Conservation (phyloP, 1,284 basidiomycete species). For the Malassezia globosa region DNA sequence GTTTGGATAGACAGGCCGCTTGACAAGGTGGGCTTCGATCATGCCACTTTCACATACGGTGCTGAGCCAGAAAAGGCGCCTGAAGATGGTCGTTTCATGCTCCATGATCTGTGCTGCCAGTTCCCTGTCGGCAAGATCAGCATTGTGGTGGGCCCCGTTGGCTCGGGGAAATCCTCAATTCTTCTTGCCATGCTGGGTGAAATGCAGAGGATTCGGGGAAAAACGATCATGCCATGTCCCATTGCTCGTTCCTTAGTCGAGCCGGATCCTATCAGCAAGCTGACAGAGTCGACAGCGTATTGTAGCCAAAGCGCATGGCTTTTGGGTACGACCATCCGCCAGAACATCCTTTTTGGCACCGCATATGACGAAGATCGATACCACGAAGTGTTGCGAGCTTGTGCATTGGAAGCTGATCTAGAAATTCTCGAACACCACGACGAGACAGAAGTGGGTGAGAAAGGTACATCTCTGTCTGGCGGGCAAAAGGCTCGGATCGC, state of each 20-base stretch:
- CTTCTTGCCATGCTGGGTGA: conserved; percentile 57
- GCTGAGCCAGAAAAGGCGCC: conserved; percentile 15
- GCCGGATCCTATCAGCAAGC: conserved; percentile 52
- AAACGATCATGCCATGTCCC: conserved; percentile 52
- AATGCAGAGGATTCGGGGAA: conserved; percentile 50
- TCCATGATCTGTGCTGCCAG: conserved; percentile 53
- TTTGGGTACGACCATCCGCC: conserved; percentile 81
- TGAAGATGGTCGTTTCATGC: conserved; percentile 45
- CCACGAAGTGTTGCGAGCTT: conserved; percentile 65
- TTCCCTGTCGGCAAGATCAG: conserved; percentile 57
- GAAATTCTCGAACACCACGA: conserved; percentile 88
- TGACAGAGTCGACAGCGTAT: conserved; percentile 69
- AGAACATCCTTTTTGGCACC: conserved; percentile 82
- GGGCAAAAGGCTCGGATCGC: conserved; percentile 76
- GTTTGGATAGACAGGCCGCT: background rate
- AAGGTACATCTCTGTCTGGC: conserved; percentile 60
- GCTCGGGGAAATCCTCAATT: conserved; percentile 50
- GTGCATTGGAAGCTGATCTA: conserved; percentile 68
- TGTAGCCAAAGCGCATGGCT: conserved; percentile 89
- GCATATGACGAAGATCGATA: conserved; percentile 70
- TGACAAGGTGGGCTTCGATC: conserved; percentile 51
- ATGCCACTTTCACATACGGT: conserved; percentile 50
- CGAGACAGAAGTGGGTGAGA: conserved; percentile 78
- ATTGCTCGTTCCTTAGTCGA: conserved; percentile 44
- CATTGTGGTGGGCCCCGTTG: conserved; percentile 57